A percentile compares a stretch with the other conserved stretches of the same genome.
Evolutionary conservation across 495 filamentous ascomycete species (phyloP).

Genomic region (Aspergillus nanangensis): DNA sequence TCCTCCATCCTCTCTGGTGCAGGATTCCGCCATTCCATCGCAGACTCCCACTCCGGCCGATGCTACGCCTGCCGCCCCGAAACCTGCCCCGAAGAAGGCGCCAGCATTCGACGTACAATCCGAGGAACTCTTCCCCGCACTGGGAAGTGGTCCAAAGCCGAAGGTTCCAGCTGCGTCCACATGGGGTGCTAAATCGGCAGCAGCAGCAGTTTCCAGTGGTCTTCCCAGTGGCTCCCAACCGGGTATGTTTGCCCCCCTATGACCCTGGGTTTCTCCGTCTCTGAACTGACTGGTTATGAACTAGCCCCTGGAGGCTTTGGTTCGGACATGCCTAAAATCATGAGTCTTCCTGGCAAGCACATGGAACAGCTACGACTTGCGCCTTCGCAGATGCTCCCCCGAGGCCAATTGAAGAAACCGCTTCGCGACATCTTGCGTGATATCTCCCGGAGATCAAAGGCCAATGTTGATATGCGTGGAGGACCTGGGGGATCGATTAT

Average conservation of each 20-base stretch:
- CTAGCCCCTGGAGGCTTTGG: conserved; percentile 6
- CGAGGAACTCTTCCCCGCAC: conserved; percentile 83
- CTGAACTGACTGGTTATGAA: neutral
- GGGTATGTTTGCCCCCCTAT: too few species aligned
- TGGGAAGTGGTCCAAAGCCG: conserved; percentile 70
- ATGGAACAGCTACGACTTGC: conserved; percentile 68
- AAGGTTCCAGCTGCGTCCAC: conserved; percentile 56
- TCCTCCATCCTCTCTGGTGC: conserved; percentile 43
- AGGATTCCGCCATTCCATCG: too few species aligned
- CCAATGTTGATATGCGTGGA: conserved; percentile 69
- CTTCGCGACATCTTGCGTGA: conserved; percentile 78
- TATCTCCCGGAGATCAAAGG: conserved; percentile 83
- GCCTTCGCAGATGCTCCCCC: conserved; percentile 65
- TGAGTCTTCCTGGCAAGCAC: conserved; percentile 74
- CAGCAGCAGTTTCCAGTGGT: conserved; percentile 60
- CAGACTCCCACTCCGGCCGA: conserved; percentile 17
- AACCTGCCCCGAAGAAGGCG: conserved; percentile 41
- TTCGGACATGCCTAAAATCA: conserved; percentile 47
- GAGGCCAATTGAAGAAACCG: conserved; percentile 75
- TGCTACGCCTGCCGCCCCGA: conserved; percentile 19
- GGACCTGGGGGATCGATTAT: conserved; percentile 62
- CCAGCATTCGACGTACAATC: conserved; percentile 70
- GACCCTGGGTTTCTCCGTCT: neutral
- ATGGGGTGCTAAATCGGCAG: conserved; percentile 60
- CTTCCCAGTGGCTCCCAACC: conserved; percentile 41